These are phyloP conservation scores for Quercus lobata DNA, from an alignment of 331 rosid genomes.

Conservation along the genomic window DNA sequence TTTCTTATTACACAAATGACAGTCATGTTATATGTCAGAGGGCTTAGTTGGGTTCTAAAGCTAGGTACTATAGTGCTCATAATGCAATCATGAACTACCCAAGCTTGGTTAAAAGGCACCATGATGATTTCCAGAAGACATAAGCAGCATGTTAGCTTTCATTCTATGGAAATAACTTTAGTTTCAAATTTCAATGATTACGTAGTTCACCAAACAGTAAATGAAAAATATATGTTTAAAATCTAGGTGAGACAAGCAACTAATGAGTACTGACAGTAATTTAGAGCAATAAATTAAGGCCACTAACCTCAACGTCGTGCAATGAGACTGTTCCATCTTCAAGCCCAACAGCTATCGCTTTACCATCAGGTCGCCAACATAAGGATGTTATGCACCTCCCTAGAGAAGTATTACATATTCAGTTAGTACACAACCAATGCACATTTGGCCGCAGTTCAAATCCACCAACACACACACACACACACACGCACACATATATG, in stretches of 20 bases:
- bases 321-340: constrained; percentile 86
- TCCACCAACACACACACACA: background rate
- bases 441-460: no score
- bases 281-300: background rate
- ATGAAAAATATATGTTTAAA: constrained; percentile 3
- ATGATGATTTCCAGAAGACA: background rate
- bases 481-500: background rate
- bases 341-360: constrained; percentile 81
- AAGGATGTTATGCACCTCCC: constrained; percentile 66
- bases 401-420: constrained; percentile 10
- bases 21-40: background rate
- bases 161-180: background rate
- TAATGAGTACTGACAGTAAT: background rate
- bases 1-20: background rate
- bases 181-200: background rate
- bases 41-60: background rate
- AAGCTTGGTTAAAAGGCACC: background rate
- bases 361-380: constrained; percentile 98
- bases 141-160: background rate
- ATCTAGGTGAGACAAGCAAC: background rate
- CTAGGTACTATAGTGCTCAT: background rate
- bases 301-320: constrained; percentile 87
- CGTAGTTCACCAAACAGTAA: background rate
- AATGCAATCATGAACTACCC: background rate
- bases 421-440: no score